Evolutionary conservation across 176 grass and related monocot genomes (phyloP).

Genomic region (Ananas comosus): DNA sequence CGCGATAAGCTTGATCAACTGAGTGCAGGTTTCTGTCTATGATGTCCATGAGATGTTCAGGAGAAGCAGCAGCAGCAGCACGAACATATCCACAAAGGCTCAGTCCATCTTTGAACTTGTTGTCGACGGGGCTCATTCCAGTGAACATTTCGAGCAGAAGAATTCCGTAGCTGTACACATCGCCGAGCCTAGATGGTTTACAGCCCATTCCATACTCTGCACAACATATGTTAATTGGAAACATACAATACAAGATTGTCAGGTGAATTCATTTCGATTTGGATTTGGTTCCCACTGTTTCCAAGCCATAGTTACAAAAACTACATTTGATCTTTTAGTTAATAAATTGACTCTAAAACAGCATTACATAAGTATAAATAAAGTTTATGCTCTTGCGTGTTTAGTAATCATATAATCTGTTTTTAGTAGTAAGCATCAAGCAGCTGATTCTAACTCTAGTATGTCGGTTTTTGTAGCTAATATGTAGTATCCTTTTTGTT

Average conservation of each 20-base stretch:
- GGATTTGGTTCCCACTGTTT: not conserved
- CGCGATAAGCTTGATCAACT: too few relatives aligned
- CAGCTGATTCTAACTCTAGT: too few relatives aligned
- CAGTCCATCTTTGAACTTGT: constrained; percentile 4
- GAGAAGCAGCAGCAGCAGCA: constrained; percentile 9
- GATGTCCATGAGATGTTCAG: not conserved
- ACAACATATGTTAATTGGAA: not conserved
- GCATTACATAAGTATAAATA: too few relatives aligned
- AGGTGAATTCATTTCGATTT: not conserved
- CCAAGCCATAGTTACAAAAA: too few relatives aligned
- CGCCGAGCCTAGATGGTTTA: not conserved
- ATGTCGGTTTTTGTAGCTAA: too few relatives aligned
- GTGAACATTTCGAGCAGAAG: constrained; percentile 30
- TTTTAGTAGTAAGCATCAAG: too few relatives aligned
- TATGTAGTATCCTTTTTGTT: too few relatives aligned
- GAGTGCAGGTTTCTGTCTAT: not conserved
- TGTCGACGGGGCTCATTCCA: constrained; percentile 19
- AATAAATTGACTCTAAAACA: too few relatives aligned
- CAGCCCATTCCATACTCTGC: constrained; percentile 33
- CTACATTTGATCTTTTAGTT: too few relatives aligned
- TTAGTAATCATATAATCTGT: too few relatives aligned
- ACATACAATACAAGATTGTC: not conserved
- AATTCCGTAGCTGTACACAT: constrained; percentile 45
- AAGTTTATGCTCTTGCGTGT: too few relatives aligned
- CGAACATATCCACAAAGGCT: constrained; percentile 13